Evolutionary conservation across 2,329 filamentous ascomycete species (phyloP), one percentile per base, ranked within the genome.

Genomic region (Rhynchosporium secalis): DNA sequence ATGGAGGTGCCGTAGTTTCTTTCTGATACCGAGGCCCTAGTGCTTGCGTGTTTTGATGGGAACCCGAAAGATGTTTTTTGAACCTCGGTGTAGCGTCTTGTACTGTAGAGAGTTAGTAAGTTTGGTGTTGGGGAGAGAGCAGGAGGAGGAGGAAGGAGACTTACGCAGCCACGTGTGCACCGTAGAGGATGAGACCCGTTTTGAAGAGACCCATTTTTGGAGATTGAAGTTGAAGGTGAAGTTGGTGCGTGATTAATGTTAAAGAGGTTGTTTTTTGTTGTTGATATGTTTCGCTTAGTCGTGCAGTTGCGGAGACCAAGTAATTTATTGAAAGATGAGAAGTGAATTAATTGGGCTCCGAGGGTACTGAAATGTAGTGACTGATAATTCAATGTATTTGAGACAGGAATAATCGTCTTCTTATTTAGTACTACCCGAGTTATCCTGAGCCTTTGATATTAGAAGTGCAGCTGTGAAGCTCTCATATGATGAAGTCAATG

Each of bases 181-280:
- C 60, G 46, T 49, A 56, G 55, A 62, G 54, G 29, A 57, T 31
- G 12, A 62, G 57, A 40, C 60, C 60, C 13, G 55, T 41, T 52
- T 62, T 62, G 54, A 62, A 20, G 20, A 62, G 36, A 52, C 60
- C 60, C 60, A 62, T 62, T 28, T 40, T 41, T 45, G 58, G 33
- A 36, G 33, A 36, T 2, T 36, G 9, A 36, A 36, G 33, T 36
- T 36, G 33, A 36, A 6, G 33, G 5, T 47, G 58, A 40, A 15
- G 45, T 20, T 1, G 20, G 20, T 20, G 20, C 20, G 20, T 20
- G 2, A 36, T 36, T 2, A 36, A 36, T 6, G 2, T 36, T 36
- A 10, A 36, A 6, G 33, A 6, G 38, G 58, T 28, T 13, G 45
- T 58, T 58, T 9, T 33, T 56, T 28, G 41, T 31, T 47, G 36